These are phyloP conservation scores for Antarctomyces pellizariae DNA, from an alignment of 495 filamentous ascomycete species.

Conservation along the genomic window DNA sequence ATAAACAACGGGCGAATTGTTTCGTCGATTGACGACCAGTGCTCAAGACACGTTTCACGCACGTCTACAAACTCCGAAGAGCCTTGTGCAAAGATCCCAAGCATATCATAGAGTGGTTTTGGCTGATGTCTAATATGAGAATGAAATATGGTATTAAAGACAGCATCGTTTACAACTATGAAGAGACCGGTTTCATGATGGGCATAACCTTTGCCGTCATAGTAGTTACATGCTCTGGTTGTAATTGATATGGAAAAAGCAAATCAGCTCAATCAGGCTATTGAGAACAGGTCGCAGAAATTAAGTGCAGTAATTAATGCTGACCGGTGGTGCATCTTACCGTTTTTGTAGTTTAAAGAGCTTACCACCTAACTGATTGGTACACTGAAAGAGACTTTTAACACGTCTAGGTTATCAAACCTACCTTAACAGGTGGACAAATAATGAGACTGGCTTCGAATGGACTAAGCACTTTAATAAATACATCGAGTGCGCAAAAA, in stretches of 20 bases:
- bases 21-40: constrained; percentile 14
- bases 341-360: constrained; percentile 16
- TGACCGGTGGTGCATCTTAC: constrained; percentile 11
- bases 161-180: constrained; percentile 20
- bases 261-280: constrained; percentile 16
- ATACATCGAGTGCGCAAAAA: constrained; percentile 5
- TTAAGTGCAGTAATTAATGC: constrained; percentile 15
- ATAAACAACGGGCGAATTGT: constrained; percentile 10
- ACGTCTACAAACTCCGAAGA: constrained; percentile 14
- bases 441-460: constrained; percentile 11
- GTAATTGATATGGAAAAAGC: constrained; percentile 9
- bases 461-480: constrained; percentile 8
- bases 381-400: constrained; percentile 12
- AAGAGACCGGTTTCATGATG: constrained; percentile 20
- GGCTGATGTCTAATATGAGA: constrained; percentile 12
- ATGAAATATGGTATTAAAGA: constrained; percentile 16
- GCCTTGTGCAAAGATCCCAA: constrained; percentile 17
- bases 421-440: constrained; percentile 15
- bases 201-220: constrained; percentile 12
- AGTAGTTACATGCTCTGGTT: constrained; percentile 14
- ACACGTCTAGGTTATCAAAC: constrained; percentile 10
- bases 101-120: constrained; percentile 16
- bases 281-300: constrained; percentile 17
- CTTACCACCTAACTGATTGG: constrained; percentile 11
- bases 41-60: constrained; percentile 13